phyloP scores from a whole-genome alignment of 352 stramenopile species.

The Phytophthora aleatoria region DNA sequence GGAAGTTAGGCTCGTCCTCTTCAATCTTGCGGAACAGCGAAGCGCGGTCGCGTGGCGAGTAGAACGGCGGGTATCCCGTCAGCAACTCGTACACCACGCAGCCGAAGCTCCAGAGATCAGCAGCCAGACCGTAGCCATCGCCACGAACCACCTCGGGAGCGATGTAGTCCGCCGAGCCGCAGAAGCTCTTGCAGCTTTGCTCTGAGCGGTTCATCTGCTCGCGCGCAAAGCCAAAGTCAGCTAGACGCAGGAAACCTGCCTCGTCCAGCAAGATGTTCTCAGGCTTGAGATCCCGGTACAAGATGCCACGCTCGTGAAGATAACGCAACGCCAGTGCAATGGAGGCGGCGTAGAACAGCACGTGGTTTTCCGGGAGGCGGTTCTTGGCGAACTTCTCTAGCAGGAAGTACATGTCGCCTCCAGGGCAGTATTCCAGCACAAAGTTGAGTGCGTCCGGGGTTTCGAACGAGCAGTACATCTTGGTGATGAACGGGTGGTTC shows the following conservation, averaged over 20 bases:
- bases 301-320: slow-evolving; percentile 73
- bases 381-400: slow-evolving; percentile 89
- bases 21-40: slow-evolving; percentile 98
- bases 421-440: slow-evolving; percentile 98
- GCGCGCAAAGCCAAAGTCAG: slow-evolving; percentile 84
- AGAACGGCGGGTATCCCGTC: slow-evolving; percentile 92
- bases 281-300: slow-evolving; percentile 92
- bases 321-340: slow-evolving; percentile 95
- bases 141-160: slow-evolving; percentile 82
- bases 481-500: slow-evolving; percentile 98
- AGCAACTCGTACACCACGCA: slow-evolving; percentile 89
- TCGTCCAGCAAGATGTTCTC: slow-evolving; percentile 92
- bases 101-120: slow-evolving; percentile 89
- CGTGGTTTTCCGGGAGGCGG: slow-evolving; percentile 92
- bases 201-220: slow-evolving; percentile 60
- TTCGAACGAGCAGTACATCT: slow-evolving; percentile 95
- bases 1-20: slow-evolving; percentile 91
- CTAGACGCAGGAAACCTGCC: slow-evolving; percentile 89
- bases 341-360: slow-evolving; percentile 97
- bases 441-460: slow-evolving; percentile 95
- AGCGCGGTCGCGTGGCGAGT: slow-evolving; percentile 86
- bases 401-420: slow-evolving; percentile 96
- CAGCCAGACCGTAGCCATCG: slow-evolving; percentile 71
- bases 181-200: slow-evolving; percentile 79
- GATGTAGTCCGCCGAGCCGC: slow-evolving; percentile 85